A percentile compares a stretch with the other conserved stretches of the same genome.
Conservation (phyloP, 108 stramenopile genomes). For the Nitzschia sp. region DNA sequence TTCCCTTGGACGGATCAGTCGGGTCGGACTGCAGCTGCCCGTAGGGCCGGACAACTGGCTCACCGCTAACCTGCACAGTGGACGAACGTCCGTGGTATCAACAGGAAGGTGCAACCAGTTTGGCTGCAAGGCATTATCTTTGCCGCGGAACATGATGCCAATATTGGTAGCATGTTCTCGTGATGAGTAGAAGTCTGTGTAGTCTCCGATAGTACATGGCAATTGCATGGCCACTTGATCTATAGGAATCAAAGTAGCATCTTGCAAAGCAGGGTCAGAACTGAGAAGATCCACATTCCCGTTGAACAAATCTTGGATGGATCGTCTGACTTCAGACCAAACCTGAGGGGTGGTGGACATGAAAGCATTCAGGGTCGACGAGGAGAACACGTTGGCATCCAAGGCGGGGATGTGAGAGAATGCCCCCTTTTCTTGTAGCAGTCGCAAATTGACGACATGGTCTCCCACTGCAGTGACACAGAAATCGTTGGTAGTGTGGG, state of each 20-base stretch:
- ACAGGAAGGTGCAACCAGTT: constrained; percentile 93
- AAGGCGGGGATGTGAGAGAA: constrained; percentile 37
- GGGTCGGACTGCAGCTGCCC: constrained; percentile 85
- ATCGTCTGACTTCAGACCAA: constrained; percentile 71
- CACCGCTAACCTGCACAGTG: constrained; percentile 56
- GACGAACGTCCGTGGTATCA: constrained; percentile 88
- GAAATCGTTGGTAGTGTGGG: constrained; percentile 15
- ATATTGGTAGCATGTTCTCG: constrained; percentile 91
- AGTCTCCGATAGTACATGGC: constrained; percentile 84
- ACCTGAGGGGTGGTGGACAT: constrained; percentile 51
- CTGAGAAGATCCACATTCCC: constrained; percentile 7
- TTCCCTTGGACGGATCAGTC: constrained; percentile 64
- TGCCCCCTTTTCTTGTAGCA: constrained; percentile 75
- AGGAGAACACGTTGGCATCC: constrained; percentile 40
- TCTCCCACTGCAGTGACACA: constrained; percentile 77
- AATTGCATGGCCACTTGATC: constrained; percentile 57
- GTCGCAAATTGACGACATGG: constrained; percentile 61
- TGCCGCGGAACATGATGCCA: constrained; percentile 87
- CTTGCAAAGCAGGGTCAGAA: constrained; percentile 23
- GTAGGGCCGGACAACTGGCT: constrained; percentile 59
- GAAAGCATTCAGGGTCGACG: constrained; percentile 67
- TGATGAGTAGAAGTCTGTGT: constrained; percentile 92
- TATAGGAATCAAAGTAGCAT: constrained; percentile 45
- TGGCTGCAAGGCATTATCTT: constrained; percentile 88
- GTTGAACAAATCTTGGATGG: constrained; percentile 57